Base-by-base conservation (phyloP, 495 filamentous ascomycete species). In the Articulospora tetracladia region DNA sequence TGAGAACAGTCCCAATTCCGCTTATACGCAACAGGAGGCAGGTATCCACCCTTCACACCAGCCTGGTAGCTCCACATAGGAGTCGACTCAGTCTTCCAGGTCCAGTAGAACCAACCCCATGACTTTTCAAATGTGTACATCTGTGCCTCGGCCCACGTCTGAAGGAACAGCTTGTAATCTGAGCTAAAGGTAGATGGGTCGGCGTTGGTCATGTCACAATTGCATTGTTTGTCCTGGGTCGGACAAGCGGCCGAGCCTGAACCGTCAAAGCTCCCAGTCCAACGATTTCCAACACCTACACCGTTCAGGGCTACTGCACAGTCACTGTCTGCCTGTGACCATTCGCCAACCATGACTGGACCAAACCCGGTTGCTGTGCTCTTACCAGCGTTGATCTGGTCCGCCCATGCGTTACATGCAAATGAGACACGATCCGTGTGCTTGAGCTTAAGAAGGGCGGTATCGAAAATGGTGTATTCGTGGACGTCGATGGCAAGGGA, bases 31-130 rank as follows among this genome's bases (percentile, higher is more conserved):
- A 89, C 88, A 39, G 74, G 66, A 8, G 94, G 94, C 74, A 98
- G 74, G 53, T 89, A 92, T 10, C 91, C 92, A 7, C 89, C 90
- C 62, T 82, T 83, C 72, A 94, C 79, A 0, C 91, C 92, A 63
- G 84, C 82, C 70, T 90, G 91, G 70, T 93, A 98, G 71, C 91
- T 95, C 94, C 94, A 98, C 75, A 97, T 92, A 34, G 85, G 76
- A 51, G 91, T 87, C 30, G 74, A 80, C 74, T 92, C 87, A 2
- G 88, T 92, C 61, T 84, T 76, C 90, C 88, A 92, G 23, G 92
- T 96, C 94, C 94, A 98, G 76, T 98, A 97, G 76, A 96, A 92
- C 93, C 94, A 98, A 55, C 94, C 94, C 86, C 88, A 92, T 8
- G 87, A 89, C 46, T 84, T 83, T 72, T 96, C 93, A 62, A 96